A percentile compares a stretch with the other conserved stretches of the same genome.
Conservation (phyloP, 495 filamentous ascomycete genomes). For the Pseudoneurospora amorphoporcata region DNA sequence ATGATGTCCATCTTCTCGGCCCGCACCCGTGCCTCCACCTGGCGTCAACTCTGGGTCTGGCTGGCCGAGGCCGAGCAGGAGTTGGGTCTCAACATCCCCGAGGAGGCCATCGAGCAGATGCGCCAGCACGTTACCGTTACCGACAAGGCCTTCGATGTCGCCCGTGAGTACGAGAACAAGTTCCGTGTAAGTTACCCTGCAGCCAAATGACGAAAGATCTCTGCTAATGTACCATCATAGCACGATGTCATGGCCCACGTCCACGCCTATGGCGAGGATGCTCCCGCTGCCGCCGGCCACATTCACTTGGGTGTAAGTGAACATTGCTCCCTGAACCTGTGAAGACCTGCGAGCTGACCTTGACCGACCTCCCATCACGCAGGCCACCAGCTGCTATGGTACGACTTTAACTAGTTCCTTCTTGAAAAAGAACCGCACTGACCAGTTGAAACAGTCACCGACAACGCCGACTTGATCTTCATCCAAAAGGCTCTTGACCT, state of each 20-base stretch:
- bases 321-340: not conserved
- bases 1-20: constrained; percentile 60
- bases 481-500: constrained; percentile 64
- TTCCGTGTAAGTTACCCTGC: constrained; percentile 8
- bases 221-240: constrained; percentile 1
- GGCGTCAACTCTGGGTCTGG: constrained; percentile 74
- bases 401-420: constrained; percentile 6
- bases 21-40: constrained; percentile 59
- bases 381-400: constrained; percentile 26
- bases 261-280: constrained; percentile 58
- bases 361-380: not conserved
- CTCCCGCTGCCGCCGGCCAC: constrained; percentile 75
- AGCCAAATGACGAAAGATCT: not conserved
- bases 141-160: constrained; percentile 70
- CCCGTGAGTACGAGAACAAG: constrained; percentile 59
- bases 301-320: constrained; percentile 59
- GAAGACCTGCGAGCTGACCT: not conserved
- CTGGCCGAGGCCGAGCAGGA: constrained; percentile 77
- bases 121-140: constrained; percentile 57
- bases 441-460: constrained; percentile 39
- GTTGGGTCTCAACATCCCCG: constrained; percentile 51
- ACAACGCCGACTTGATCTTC: constrained; percentile 86
- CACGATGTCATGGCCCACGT: constrained; percentile 53
- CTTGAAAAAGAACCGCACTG: not conserved
- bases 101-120: constrained; percentile 69